Evolutionary conservation across 306 rosid genomes (phyloP).

Genomic region (Bauhinia variegata): DNA sequence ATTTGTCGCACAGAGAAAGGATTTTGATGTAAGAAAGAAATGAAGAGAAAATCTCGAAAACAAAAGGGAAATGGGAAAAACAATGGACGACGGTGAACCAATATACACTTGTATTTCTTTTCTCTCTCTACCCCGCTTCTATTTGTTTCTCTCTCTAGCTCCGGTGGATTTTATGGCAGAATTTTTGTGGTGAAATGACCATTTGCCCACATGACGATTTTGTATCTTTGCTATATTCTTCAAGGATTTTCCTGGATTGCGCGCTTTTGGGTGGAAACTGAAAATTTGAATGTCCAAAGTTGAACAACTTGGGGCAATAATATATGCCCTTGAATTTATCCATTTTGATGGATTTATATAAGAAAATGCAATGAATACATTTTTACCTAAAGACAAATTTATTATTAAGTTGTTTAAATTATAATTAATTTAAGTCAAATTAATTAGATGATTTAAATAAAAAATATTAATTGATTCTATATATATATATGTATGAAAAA

Average conservation of each 20-base stretch:
- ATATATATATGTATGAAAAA: too few species aligned
- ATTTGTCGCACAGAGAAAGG: constrained; percentile 37
- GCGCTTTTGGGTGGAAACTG: constrained; percentile 20
- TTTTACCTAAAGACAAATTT: too few species aligned
- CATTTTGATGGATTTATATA: too few species aligned
- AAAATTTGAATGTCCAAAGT: neutral
- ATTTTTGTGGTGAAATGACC: neutral
- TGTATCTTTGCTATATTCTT: neutral
- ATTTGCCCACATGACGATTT: constrained; percentile 1
- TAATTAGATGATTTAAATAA: too few species aligned
- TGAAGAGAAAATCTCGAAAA: neutral
- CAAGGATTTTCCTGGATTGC: neutral
- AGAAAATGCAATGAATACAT: too few species aligned
- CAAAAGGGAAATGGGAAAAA: constrained; percentile 22
- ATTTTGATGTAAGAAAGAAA: constrained; percentile 30
- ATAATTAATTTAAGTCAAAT: too few species aligned
- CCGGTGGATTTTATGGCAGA: neutral
- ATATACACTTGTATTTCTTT: constrained; percentile 29
- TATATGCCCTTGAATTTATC: too few species aligned
- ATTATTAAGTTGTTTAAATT: too few species aligned
- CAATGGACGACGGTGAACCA: constrained; percentile 6
- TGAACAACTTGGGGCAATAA: too few species aligned
- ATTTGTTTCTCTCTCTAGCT: constrained; percentile 15
- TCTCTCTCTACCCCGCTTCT: too few species aligned
- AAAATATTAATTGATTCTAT: too few species aligned